Evolutionary conservation across 2,329 filamentous ascomycete genomes (phyloP).

Genomic region (Knufia fluminis): DNA sequence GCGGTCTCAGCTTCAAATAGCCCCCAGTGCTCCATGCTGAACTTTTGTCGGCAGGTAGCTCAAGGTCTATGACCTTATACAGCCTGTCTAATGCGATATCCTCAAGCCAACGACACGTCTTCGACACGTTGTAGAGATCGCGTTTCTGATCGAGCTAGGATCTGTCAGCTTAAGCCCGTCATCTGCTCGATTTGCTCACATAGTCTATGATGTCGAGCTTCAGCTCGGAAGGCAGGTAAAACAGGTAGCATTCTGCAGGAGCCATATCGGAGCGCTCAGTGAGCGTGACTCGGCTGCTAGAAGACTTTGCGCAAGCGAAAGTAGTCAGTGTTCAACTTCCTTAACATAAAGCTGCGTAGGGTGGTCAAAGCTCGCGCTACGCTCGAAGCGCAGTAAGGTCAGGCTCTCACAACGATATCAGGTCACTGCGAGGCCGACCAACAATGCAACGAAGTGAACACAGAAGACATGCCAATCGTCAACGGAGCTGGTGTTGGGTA

Average conservation of each 20-base stretch:
- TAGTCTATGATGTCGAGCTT: conserved; percentile 20
- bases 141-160: conserved; percentile 17
- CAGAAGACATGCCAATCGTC: no score
- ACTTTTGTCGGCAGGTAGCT: conserved; percentile 11
- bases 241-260: conserved; percentile 17
- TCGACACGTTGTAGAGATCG: conserved; percentile 22
- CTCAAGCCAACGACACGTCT: conserved; percentile 20
- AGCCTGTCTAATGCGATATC: conserved; percentile 17
- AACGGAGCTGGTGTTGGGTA: no score
- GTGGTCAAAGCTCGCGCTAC: no score
- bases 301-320: neutral
- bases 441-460: no score
- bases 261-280: neutral
- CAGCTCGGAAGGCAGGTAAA: conserved; percentile 19
- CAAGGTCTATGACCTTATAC: conserved; percentile 18
- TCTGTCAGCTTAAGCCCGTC: conserved; percentile 8
- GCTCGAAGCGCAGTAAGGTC: no score
- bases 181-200: conserved; percentile 11
- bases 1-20: conserved; percentile 13
- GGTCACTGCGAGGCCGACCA: no score
- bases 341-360: neutral
- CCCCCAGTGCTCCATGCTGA: conserved; percentile 7
- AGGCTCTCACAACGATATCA: no score
- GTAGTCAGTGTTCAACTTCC: neutral
- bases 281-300: neutral